Conservation (phyloP, 2,329 filamentous ascomycete genomes). For the Claviceps africana region DNA sequence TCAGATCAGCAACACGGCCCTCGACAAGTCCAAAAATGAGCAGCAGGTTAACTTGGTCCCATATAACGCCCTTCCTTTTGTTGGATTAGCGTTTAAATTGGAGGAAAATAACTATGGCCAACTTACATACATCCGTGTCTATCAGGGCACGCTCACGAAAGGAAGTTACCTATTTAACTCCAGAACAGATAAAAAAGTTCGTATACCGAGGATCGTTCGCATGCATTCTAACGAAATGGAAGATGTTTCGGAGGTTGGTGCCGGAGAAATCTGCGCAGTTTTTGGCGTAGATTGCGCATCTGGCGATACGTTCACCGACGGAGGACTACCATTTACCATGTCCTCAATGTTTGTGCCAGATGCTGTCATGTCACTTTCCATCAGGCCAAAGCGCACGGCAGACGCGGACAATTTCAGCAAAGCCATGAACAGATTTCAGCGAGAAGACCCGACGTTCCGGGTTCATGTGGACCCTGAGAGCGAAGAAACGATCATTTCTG, state of each 20-base stretch:
- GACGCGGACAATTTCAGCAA: conserved; percentile 93
- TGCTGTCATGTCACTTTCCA: conserved; percentile 93
- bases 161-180: conserved; percentile 87
- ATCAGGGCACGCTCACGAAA: conserved; percentile 84
- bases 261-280: conserved; percentile 95
- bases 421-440: conserved; percentile 96
- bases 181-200: conserved; percentile 86
- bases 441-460: conserved; percentile 94
- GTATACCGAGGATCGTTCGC: conserved; percentile 90
- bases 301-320: conserved; percentile 95
- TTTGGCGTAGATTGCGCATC: conserved; percentile 97
- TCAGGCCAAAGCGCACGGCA: conserved; percentile 86
- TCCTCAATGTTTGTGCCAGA: conserved; percentile 97
- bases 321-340: conserved; percentile 85
- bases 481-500: conserved; percentile 93
- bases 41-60: conserved; percentile 74
- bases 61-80: conserved; percentile 86
- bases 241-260: conserved; percentile 80
- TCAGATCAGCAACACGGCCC: conserved; percentile 76
- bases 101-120: conserved; percentile 98
- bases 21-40: conserved; percentile 71
- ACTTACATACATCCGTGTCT: conserved; percentile 95
- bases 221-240: conserved; percentile 99
- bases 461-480: conserved; percentile 85
- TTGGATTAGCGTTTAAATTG: conserved; percentile 93